phyloP scores from a whole-genome alignment of 805 yeast genomes.

The Candida wancherniae region DNA sequence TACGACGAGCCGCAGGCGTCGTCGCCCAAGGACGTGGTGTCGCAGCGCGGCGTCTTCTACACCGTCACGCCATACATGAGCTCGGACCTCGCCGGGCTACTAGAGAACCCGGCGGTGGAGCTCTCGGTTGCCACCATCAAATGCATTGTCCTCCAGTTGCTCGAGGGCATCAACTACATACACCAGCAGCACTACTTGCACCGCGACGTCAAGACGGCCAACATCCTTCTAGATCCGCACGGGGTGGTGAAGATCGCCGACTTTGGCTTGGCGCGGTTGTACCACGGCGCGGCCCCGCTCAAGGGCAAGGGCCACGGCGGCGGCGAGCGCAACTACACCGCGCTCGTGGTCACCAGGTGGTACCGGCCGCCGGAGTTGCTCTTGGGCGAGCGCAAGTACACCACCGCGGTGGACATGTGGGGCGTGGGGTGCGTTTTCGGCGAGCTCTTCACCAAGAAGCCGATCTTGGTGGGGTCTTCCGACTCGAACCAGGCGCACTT shows the following conservation, averaged over 20 bases:
- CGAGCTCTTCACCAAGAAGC: slow-evolving; percentile 76
- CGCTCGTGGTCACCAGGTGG: slow-evolving; percentile 91
- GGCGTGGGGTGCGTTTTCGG: slow-evolving; percentile 96
- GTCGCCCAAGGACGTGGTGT: slow-evolving; percentile 30
- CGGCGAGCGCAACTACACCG: slow-evolving; percentile 50
- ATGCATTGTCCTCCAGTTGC: slow-evolving; percentile 72
- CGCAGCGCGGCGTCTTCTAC: slow-evolving; percentile 52
- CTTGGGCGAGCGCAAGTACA: slow-evolving; percentile 78
- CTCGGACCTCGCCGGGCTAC: slow-evolving; percentile 82
- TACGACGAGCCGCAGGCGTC: slow-evolving; percentile 39
- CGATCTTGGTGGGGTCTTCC: slow-evolving; percentile 78
- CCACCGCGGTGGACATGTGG: slow-evolving; percentile 97
- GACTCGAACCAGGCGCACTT: slow-evolving; percentile 85
- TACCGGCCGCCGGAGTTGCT: slow-evolving; percentile 93
- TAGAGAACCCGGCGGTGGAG: slow-evolving; percentile 69
- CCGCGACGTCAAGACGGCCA: slow-evolving; percentile 96
- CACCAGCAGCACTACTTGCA: slow-evolving; percentile 63
- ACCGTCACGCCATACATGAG: slow-evolving; percentile 93
- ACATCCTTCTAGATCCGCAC: slow-evolving; percentile 68
- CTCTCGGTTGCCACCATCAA: slow-evolving; percentile 69
- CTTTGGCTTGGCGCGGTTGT: slow-evolving; percentile 85
- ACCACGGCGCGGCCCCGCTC: slow-evolving; percentile 58
- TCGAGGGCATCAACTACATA: slow-evolving; percentile 76
- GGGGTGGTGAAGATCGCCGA: slow-evolving; percentile 91
- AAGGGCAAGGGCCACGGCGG: slow-evolving; percentile 53